Percentiles rank a stretch among this genome's conserved stretches.
phyloP scores from a whole-genome alignment of 441 rosid genomes.

The Theobroma grandiflorum region DNA sequence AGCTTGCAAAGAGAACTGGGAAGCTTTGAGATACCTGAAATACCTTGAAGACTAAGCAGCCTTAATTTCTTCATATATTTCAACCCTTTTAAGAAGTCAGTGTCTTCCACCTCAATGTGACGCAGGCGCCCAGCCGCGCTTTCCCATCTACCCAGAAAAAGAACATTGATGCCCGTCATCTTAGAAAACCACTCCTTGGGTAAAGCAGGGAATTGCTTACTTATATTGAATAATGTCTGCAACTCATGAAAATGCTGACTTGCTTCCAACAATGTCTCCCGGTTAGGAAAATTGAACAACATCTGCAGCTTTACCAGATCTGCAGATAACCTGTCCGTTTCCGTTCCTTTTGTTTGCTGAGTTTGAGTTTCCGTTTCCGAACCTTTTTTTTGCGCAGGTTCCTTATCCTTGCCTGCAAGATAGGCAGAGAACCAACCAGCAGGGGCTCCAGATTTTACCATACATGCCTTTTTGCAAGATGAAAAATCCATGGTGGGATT shows the following conservation, averaged over 20 bases:
- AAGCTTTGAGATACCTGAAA: constrained; percentile 58
- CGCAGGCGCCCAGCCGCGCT: constrained; percentile 32
- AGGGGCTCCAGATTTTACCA: constrained; percentile 33
- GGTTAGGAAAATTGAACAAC: constrained; percentile 11
- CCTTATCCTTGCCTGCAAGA: not conserved
- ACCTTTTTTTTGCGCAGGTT: too few relatives aligned
- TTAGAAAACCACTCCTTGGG: constrained; percentile 35
- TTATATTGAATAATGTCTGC: constrained; percentile 52
- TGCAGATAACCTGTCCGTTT: not conserved
- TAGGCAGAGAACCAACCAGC: not conserved
- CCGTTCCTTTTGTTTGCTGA: not conserved
- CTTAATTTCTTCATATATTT: constrained; percentile 47
- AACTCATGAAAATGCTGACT: not conserved
- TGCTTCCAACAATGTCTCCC: not conserved
- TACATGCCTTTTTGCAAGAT: constrained; percentile 27
- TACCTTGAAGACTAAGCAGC: constrained; percentile 64
- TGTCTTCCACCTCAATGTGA: constrained; percentile 60
- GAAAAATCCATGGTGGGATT: constrained; percentile 22
- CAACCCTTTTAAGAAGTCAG: constrained; percentile 48
- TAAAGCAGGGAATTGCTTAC: constrained; percentile 52
- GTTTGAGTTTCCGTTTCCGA: too few relatives aligned
- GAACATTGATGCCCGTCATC: constrained; percentile 44
- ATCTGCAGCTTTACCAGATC: constrained; percentile 16
- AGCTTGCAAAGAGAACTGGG: constrained; percentile 45
- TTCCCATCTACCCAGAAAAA: constrained; percentile 65